Evolutionary conservation across 2,329 filamentous ascomycete genomes (phyloP).

Genomic region (Xylariaceae sp.): DNA sequence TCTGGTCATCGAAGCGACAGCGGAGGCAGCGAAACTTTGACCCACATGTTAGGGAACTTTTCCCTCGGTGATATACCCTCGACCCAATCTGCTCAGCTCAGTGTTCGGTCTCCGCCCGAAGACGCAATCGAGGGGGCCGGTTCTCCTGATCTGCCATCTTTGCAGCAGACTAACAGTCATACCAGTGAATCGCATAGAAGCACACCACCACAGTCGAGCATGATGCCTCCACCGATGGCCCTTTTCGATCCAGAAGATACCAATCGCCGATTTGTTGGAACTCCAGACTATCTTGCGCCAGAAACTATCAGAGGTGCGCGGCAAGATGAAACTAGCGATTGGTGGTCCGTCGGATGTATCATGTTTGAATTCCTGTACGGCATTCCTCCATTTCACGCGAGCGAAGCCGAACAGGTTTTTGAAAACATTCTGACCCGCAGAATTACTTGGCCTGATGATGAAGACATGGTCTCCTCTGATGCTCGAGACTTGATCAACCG

Average conservation of each 20-base stretch:
- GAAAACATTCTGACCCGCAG: slow-evolving; percentile 88
- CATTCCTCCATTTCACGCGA: slow-evolving; percentile 87
- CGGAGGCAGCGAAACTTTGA: slow-evolving; percentile 79
- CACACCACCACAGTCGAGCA: slow-evolving; percentile 59
- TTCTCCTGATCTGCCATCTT: slow-evolving; percentile 71
- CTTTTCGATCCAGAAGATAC: slow-evolving; percentile 94
- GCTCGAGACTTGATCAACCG: slow-evolving; percentile 94
- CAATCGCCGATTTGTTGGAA: slow-evolving; percentile 89
- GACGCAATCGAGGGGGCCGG: slow-evolving; percentile 69
- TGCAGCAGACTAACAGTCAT: slow-evolving; percentile 51
- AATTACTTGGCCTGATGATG: slow-evolving; percentile 88
- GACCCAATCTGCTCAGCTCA: slow-evolving; percentile 41
- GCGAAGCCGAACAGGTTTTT: slow-evolving; percentile 88
- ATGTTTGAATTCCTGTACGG: slow-evolving; percentile 95
- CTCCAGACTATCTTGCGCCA: slow-evolving; percentile 92
- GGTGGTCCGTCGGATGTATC: slow-evolving; percentile 99
- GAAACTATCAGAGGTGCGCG: slow-evolving; percentile 94
- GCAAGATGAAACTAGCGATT: slow-evolving; percentile 97
- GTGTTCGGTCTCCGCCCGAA: slow-evolving; percentile 60
- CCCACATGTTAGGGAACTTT: slow-evolving; percentile 76
- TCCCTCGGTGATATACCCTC: slow-evolving; percentile 58
- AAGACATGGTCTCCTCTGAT: slow-evolving; percentile 75
- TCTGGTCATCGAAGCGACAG: slow-evolving; percentile 90
- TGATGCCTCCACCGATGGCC: slow-evolving; percentile 89
- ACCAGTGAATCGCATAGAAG: slow-evolving; percentile 51